Evolutionary conservation across 805 yeast species (phyloP).

Genomic region (Zygoascus flipseniorum): DNA sequence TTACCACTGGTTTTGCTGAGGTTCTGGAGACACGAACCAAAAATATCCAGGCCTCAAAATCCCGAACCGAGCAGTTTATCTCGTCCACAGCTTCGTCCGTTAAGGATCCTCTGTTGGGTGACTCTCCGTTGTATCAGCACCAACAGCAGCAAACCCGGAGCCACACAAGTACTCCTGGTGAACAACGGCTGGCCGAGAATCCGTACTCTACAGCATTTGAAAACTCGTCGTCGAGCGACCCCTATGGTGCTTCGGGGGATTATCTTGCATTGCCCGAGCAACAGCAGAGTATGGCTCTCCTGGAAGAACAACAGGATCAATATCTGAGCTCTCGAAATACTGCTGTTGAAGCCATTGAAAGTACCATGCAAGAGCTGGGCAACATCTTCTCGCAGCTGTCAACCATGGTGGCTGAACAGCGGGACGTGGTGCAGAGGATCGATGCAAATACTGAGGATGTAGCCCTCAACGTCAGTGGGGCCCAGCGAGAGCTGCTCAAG

Average conservation of each 20-base stretch:
- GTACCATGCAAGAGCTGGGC: conserved; percentile 96
- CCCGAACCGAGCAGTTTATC: conserved; percentile 77
- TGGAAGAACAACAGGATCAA: conserved; percentile 71
- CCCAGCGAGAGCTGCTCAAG: conserved; percentile 86
- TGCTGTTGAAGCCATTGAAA: conserved; percentile 93
- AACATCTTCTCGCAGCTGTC: conserved; percentile 89
- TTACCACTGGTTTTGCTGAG: conserved; percentile 81
- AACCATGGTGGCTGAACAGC: conserved; percentile 95
- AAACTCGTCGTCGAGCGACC: neutral
- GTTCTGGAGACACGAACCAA: conserved; percentile 85
- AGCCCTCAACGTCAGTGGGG: conserved; percentile 80
- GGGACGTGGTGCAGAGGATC: conserved; percentile 90
- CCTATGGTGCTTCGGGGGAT: conserved; percentile 27
- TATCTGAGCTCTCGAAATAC: conserved; percentile 76
- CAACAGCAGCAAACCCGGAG: conserved; percentile 10
- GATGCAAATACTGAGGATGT: conserved; percentile 94
- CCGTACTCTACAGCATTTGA: conserved; percentile 12
- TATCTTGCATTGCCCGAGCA: conserved; percentile 73
- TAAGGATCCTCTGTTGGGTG: conserved; percentile 9
- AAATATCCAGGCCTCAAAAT: conserved; percentile 69
- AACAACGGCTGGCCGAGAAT: conserved; percentile 5
- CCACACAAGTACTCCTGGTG: conserved; percentile 10
- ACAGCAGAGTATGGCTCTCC: conserved; percentile 68
- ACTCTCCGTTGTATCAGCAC: conserved; percentile 29
- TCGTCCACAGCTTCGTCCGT: conserved; percentile 34